Conservation (phyloP, 192 early-diverging fungal genomes). For the Rhizophagus prolifer region DNA sequence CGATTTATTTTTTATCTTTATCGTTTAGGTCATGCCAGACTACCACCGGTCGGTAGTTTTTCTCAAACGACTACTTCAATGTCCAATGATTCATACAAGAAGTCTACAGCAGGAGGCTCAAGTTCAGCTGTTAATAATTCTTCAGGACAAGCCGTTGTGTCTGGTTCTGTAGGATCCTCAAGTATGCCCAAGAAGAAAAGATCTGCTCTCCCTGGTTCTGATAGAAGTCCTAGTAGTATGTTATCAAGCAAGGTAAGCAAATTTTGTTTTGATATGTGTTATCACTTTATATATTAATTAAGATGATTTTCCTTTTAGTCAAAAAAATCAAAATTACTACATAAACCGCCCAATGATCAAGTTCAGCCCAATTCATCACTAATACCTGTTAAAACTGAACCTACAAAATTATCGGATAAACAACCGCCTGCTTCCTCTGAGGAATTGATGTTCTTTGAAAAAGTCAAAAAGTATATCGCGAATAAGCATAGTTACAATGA, state of each 20-base stretch:
- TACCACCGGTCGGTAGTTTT: slow-evolving; percentile 62
- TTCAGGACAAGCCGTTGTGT: background rate
- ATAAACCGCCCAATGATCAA: slow-evolving; percentile 11
- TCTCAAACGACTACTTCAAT: slow-evolving; percentile 18
- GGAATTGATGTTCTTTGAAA: slow-evolving; percentile 94
- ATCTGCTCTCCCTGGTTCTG: background rate
- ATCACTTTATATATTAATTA: background rate
- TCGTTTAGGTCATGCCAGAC: slow-evolving; percentile 32
- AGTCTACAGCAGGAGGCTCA: background rate
- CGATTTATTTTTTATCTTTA: background rate
- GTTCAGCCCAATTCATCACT: slow-evolving; percentile 2
- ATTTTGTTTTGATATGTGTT: background rate
- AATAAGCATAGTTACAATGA: slow-evolving; percentile 91
- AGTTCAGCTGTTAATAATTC: background rate
- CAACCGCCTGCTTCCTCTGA: slow-evolving; percentile 57
- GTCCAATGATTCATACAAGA: slow-evolving; percentile 16
- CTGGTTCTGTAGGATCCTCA: background rate
- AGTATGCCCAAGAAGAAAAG: slow-evolving; percentile 28
- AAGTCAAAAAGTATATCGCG: slow-evolving; percentile 80
- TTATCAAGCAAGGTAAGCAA: slow-evolving; percentile 19
- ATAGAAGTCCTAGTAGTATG: background rate
- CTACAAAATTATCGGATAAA: background rate
- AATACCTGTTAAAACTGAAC: background rate
- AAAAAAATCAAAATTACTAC: slow-evolving; percentile 24
- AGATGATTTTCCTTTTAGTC: slow-evolving; percentile 13